A percentile compares a stretch with the other conserved stretches of the same genome.
Conservation (phyloP, 164 flowering plant genomes). For the Echeveria elegans region DNA sequence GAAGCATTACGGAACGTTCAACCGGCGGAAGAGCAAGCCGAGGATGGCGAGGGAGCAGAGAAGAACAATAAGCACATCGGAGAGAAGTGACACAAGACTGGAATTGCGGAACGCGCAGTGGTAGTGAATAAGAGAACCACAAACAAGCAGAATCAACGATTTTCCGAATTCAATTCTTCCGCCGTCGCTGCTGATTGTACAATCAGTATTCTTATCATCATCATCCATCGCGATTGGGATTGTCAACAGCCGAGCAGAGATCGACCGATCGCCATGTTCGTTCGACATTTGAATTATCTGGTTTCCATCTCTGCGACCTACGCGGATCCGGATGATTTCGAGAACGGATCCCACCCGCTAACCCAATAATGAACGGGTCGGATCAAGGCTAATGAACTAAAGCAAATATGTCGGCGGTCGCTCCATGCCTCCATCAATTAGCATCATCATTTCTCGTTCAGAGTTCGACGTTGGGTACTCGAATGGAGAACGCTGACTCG, state of each 20-base stretch:
- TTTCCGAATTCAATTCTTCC: slow-evolving; percentile 43
- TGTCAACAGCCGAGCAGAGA: too few species aligned
- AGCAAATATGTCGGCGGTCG: too few species aligned
- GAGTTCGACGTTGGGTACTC: too few species aligned
- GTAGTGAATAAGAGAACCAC: slow-evolving; percentile 75
- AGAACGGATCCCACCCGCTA: too few species aligned
- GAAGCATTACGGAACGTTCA: slow-evolving; percentile 60
- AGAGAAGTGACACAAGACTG: slow-evolving; percentile 55
- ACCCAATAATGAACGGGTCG: too few species aligned
- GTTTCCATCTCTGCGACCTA: too few species aligned
- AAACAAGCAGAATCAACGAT: slow-evolving; percentile 45
- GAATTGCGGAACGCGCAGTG: slow-evolving; percentile 82
- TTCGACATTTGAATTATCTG: neutral
- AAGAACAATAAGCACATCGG: slow-evolving; percentile 93
- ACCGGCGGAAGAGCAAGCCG: slow-evolving; percentile 91
- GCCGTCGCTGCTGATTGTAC: too few species aligned
- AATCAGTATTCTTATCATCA: neutral
- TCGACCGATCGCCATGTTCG: neutral
- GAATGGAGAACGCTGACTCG: too few species aligned
- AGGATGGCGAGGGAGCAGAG: slow-evolving; percentile 97
- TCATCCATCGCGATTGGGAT: neutral
- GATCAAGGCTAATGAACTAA: too few species aligned
- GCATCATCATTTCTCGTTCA: too few species aligned
- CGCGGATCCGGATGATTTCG: too few species aligned
- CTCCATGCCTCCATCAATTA: too few species aligned